Conservation (phyloP, 2,329 filamentous ascomycete species). For the Geoglossum cookeanum region DNA sequence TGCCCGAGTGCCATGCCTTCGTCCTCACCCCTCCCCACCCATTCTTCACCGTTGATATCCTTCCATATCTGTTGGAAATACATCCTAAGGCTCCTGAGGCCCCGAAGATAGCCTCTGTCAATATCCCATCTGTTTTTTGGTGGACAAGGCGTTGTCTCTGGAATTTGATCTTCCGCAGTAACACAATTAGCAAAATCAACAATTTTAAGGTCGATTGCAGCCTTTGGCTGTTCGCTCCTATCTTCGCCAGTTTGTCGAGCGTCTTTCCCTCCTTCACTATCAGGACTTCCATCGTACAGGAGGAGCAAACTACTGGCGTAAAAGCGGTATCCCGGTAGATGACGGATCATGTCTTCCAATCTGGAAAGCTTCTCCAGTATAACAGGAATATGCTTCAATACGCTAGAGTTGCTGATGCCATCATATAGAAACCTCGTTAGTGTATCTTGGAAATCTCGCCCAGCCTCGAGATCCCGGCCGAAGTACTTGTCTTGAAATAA, state of each 20-base stretch:
- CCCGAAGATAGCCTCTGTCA: conserved; percentile 76
- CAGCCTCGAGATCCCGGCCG: conserved; percentile 71
- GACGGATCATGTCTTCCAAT: conserved; percentile 65
- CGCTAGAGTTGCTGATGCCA: conserved; percentile 60
- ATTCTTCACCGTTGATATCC: conserved; percentile 39
- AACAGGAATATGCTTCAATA: conserved; percentile 69
- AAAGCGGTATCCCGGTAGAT: conserved; percentile 71
- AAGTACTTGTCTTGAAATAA: conserved; percentile 98
- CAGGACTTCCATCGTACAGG: conserved; percentile 76
- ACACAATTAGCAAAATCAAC: conserved; percentile 98
- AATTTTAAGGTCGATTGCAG: conserved; percentile 71
- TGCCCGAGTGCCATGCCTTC: conserved; percentile 21
- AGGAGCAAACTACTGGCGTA: conserved; percentile 90
- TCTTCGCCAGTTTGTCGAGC: neutral
- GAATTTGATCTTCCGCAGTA: conserved; percentile 55
- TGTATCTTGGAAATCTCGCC: conserved; percentile 72
- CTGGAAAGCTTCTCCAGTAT: conserved; percentile 68
- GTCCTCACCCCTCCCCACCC: conserved; percentile 22
- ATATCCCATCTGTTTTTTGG: conserved; percentile 63
- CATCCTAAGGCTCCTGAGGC: conserved; percentile 54
- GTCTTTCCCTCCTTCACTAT: conserved; percentile 9
- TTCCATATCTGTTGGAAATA: conserved; percentile 80
- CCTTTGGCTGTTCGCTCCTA: neutral
- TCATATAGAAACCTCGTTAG: conserved; percentile 83
- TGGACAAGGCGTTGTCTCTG: conserved; percentile 47